Conservation (phyloP, 331 rosid species). For the Phaseolus coccineus region DNA sequence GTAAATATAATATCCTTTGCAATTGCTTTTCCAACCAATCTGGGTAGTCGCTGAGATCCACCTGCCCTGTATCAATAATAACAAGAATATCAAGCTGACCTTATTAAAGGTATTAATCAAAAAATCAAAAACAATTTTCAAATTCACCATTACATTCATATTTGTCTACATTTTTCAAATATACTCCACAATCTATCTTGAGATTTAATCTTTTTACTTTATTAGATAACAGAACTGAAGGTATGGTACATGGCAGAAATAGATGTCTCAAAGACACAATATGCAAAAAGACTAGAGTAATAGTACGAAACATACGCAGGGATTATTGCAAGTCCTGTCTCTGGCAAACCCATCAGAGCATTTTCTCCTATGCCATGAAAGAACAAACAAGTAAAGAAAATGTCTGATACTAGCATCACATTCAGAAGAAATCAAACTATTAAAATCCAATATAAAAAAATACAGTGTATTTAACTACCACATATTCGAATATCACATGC, state of each 20-base stretch:
- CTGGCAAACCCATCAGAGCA: conserved; percentile 85
- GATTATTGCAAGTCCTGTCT: conserved; percentile 96
- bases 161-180: neutral
- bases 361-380: conserved; percentile 67
- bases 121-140: neutral
- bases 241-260: conserved; percentile 21
- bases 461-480: conserved; percentile 57
- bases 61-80: conserved; percentile 73
- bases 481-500: conserved; percentile 96
- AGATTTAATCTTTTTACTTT: conserved; percentile 18
- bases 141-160: conserved; percentile 1
- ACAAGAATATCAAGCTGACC: conserved; percentile 5
- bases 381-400: conserved; percentile 41
- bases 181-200: conserved; percentile 7
- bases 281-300: conserved; percentile 27
- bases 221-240: conserved; percentile 18
- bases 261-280: conserved; percentile 7
- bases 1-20: conserved; percentile 92
- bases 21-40: conserved; percentile 78
- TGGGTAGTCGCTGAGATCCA: conserved; percentile 89
- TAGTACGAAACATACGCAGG: conserved; percentile 74
- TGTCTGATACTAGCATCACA: conserved; percentile 28
- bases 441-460: conserved; percentile 16
- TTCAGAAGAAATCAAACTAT: conserved; percentile 27
- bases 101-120: neutral